Percentiles rank a stretch among this genome's conserved stretches.
These are phyloP conservation scores for Linaria vulgaris DNA, from an alignment of 257 asterid species.

Conservation along the genomic window DNA sequence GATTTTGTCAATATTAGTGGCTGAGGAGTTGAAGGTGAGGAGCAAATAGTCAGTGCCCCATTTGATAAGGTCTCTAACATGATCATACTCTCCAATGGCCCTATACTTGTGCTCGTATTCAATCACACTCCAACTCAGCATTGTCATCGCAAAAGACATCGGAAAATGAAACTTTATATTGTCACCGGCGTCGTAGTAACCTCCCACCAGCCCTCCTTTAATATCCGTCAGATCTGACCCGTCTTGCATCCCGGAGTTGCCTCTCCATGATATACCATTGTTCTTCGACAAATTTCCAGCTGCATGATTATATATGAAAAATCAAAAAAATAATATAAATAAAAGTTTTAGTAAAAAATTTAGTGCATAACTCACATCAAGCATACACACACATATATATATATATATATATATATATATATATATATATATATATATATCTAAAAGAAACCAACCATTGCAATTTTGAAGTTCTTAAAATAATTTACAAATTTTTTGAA, in stretches of 20 bases:
- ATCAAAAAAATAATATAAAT: background rate
- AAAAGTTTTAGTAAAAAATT: too few species aligned
- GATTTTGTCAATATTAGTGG: constrained; percentile 60
- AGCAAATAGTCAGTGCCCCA: constrained; percentile 95
- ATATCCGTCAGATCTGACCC: constrained; percentile 59
- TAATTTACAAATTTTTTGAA: too few species aligned
- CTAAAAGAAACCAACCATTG: too few species aligned
- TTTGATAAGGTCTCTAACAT: constrained; percentile 60
- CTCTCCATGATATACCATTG: constrained; percentile 74
- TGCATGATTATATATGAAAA: constrained; percentile 33
- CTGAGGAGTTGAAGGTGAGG: constrained; percentile 72
- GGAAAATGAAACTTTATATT: constrained; percentile 78
- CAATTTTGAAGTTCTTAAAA: too few species aligned
- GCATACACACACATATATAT: too few species aligned
- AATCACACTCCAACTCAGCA: constrained; percentile 90
- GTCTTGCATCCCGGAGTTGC: constrained; percentile 73
- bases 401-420: too few species aligned
- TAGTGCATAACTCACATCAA: too few species aligned
- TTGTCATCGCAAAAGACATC: constrained; percentile 88
- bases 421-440: too few species aligned
- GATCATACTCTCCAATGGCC: constrained; percentile 72
- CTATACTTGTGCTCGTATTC: constrained; percentile 83
- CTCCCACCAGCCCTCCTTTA: constrained; percentile 81
- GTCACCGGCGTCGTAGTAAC: constrained; percentile 92
- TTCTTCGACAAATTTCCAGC: constrained; percentile 78